phyloP scores from a whole-genome alignment of 2,329 filamentous ascomycete genomes.

The Ophiostoma tasmaniense region DNA sequence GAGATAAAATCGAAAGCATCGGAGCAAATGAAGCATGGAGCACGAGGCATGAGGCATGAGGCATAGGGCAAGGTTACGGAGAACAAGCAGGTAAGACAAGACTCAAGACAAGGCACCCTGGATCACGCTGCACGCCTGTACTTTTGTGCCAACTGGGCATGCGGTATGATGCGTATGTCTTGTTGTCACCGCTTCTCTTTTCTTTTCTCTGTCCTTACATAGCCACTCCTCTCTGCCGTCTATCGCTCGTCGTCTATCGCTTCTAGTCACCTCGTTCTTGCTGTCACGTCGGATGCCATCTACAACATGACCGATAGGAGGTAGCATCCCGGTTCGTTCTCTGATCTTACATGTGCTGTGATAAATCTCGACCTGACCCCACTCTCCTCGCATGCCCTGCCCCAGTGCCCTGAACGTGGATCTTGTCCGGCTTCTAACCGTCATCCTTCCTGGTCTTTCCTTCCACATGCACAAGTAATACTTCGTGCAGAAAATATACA shows the following conservation, averaged over 20 bases:
- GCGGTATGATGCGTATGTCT: background rate
- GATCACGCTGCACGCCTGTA: background rate
- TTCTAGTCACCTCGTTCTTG: background rate
- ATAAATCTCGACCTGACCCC: background rate
- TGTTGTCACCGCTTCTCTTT: background rate
- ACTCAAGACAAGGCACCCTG: constrained; percentile 4
- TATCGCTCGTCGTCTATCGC: background rate
- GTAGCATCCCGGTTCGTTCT: background rate
- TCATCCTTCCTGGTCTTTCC: background rate
- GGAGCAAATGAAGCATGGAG: background rate
- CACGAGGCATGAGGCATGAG: background rate
- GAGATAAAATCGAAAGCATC: background rate
- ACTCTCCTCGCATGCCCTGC: background rate
- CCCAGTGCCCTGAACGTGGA: background rate
- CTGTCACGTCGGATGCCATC: background rate
- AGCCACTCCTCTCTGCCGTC: background rate
- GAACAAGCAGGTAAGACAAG: background rate
- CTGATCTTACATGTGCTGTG: background rate
- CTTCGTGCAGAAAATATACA: background rate
- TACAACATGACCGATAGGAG: background rate
- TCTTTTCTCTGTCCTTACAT: background rate
- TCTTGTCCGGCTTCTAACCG: background rate
- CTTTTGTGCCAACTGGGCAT: background rate
- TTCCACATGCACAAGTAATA: background rate
- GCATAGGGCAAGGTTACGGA: background rate